These are phyloP conservation scores for Persicaria maculosa DNA, from an alignment of 148 eudicot species.

Conservation along the genomic window DNA sequence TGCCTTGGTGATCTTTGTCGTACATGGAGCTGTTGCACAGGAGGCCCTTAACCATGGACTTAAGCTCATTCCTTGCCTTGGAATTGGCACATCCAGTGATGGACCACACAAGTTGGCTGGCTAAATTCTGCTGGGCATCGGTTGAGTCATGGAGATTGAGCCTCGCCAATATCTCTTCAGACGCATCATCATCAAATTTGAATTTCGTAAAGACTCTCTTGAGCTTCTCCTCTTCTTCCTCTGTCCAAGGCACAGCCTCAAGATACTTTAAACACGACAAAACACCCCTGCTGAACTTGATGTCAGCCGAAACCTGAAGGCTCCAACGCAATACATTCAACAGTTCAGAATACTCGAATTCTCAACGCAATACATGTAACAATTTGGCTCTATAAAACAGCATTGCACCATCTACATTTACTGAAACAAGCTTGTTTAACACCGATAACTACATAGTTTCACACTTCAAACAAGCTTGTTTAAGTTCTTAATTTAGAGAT, in stretches of 20 bases:
- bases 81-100: slow-evolving; percentile 48
- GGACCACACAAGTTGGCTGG: slow-evolving; percentile 56
- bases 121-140: slow-evolving; percentile 44
- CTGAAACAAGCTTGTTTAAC: too few relatives aligned
- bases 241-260: slow-evolving; percentile 95
- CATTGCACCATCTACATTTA: too few relatives aligned
- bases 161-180: slow-evolving; percentile 56
- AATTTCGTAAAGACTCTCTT: slow-evolving; percentile 49
- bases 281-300: slow-evolving; percentile 61
- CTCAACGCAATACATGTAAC: too few relatives aligned
- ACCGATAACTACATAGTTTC: too few relatives aligned
- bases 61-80: slow-evolving; percentile 76
- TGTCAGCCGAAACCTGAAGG: slow-evolving; percentile 65
- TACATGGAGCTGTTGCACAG: slow-evolving; percentile 70
- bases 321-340: too few relatives aligned
- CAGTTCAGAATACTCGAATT: too few relatives aligned
- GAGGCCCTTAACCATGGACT: slow-evolving; percentile 72
- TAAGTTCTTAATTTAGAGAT: too few relatives aligned
- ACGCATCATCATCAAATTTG: slow-evolving; percentile 47
- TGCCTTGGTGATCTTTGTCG: slow-evolving; percentile 46
- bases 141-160: slow-evolving; percentile 35
- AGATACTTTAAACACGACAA: slow-evolving; percentile 72
- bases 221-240: slow-evolving; percentile 92
- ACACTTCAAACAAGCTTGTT: too few relatives aligned
- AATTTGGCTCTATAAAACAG: too few relatives aligned